phyloP scores from a whole-genome alignment of 106 monocot species.

The Dendrobium nobile region DNA sequence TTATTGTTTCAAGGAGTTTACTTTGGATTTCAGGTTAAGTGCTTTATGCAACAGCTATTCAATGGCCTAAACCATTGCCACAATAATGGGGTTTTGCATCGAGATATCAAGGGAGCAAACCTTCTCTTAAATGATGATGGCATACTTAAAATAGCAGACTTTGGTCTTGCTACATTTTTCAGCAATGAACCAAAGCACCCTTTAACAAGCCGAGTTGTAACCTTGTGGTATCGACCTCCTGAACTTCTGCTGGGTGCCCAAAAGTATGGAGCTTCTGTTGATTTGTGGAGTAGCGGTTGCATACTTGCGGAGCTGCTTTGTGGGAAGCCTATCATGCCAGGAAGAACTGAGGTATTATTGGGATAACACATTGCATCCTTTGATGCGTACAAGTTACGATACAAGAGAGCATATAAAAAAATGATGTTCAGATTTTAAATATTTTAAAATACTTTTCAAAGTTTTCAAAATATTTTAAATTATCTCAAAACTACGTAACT shows the following conservation, averaged over 20 bases:
- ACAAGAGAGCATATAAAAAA: not conserved
- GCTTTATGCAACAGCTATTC: constrained; percentile 59
- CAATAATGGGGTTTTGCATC: constrained; percentile 49
- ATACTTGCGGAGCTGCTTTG: constrained; percentile 63
- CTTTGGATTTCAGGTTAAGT: constrained; percentile 52
- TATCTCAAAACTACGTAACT: not conserved
- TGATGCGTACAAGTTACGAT: not conserved
- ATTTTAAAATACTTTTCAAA: not conserved
- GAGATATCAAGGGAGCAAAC: constrained; percentile 72
- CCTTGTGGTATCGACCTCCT: constrained; percentile 69
- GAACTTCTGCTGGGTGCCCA: constrained; percentile 66
- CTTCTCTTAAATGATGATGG: constrained; percentile 58
- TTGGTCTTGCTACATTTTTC: constrained; percentile 67
- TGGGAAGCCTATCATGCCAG: constrained; percentile 73
- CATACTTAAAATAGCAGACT: constrained; percentile 61
- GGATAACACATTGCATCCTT: not conserved
- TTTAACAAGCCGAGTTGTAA: constrained; percentile 67
- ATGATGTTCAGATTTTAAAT: no score
- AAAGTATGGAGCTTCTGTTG: constrained; percentile 53
- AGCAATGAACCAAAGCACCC: constrained; percentile 47
- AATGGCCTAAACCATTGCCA: constrained; percentile 66
- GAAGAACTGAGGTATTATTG: constrained; percentile 55
- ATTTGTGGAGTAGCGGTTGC: constrained; percentile 71
- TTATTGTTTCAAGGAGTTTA: not conserved
- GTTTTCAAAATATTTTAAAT: constrained; percentile 2